Evolutionary conservation across 1,284 basidiomycete genomes (phyloP).

Genomic region (Microbotryum scabiosae): DNA sequence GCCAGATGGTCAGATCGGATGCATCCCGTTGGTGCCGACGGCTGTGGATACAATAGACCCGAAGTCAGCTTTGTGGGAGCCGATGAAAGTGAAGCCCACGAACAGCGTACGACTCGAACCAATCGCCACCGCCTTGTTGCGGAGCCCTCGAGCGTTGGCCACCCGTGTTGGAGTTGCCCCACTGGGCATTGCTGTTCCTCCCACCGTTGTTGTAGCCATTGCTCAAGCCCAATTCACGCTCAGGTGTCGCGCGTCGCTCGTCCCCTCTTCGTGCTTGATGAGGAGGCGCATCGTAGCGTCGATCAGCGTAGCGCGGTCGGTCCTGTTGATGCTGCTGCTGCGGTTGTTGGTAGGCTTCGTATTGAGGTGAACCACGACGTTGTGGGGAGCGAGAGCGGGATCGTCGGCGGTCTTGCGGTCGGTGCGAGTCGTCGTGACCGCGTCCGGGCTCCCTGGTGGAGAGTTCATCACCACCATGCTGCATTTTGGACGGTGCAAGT

Average conservation of each 20-base stretch:
- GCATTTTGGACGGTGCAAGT: background rate
- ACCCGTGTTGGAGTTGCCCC: background rate
- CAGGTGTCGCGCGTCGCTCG: slow-evolving; percentile 17
- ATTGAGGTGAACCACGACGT: no score
- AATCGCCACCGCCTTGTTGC: slow-evolving; percentile 21
- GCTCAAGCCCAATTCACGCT: slow-evolving; percentile 15
- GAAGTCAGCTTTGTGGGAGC: no score
- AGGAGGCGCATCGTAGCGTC: background rate
- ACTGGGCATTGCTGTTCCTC: background rate
- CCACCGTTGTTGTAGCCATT: background rate
- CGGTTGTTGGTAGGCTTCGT: background rate
- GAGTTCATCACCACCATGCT: background rate
- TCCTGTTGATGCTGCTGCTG: slow-evolving; percentile 8
- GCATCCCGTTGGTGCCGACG: slow-evolving; percentile 64
- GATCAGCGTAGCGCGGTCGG: slow-evolving; percentile 5
- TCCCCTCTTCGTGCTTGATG: slow-evolving; percentile 1
- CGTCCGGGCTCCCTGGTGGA: no score
- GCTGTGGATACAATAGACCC: no score
- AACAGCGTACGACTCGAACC: slow-evolving; percentile 30
- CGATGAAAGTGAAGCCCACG: no score
- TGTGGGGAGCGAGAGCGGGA: background rate
- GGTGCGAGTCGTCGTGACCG: background rate
- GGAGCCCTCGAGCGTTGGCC: slow-evolving; percentile 2
- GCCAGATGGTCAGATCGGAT: slow-evolving; percentile 66
- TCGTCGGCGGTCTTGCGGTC: slow-evolving; percentile 7